Evolutionary conservation across 208 protist species (phyloP).

Genomic region (Balamuthia mandrillaris): DNA sequence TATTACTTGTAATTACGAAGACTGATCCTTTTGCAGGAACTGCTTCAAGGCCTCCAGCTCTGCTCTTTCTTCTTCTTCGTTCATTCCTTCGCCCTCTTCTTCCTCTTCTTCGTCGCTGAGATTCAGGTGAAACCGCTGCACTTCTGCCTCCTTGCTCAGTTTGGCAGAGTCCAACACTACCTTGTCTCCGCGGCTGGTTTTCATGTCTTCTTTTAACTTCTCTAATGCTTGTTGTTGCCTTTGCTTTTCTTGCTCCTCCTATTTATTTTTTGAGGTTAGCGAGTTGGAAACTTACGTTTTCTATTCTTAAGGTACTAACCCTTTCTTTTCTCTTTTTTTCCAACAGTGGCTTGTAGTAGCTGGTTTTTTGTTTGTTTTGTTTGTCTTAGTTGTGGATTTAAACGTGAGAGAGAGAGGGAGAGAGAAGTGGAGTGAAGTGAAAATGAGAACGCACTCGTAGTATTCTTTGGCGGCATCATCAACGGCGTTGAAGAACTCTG

Average conservation of each 20-base stretch:
- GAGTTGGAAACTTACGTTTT: too few species aligned
- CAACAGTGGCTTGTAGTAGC: conserved; percentile 49
- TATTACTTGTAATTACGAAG: too few species aligned
- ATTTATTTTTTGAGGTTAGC: conserved; percentile 8
- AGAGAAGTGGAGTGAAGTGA: not conserved
- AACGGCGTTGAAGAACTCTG: conserved; percentile 80
- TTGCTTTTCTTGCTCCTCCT: conserved; percentile 45
- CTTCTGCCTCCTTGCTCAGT: not conserved
- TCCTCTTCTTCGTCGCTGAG: not conserved
- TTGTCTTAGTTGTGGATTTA: not conserved
- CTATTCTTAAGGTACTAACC: not conserved
- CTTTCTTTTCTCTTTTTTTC: conserved; percentile 42
- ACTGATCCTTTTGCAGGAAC: too few species aligned
- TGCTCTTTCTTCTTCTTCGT: conserved; percentile 18
- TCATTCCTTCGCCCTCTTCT: conserved; percentile 17
- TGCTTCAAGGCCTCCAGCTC: not conserved
- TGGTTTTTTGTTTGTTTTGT: not conserved
- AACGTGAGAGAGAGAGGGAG: not conserved
- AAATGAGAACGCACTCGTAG: conserved; percentile 37
- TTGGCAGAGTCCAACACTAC: conserved; percentile 33
- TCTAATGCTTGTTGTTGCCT: conserved; percentile 42
- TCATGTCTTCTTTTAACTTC: conserved; percentile 52
- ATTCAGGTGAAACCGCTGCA: not conserved
- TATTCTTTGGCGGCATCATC: conserved; percentile 77
- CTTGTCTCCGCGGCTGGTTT: conserved; percentile 48